Conservation (phyloP, 495 filamentous ascomycete species). For the Trichoderma erinaceum region DNA sequence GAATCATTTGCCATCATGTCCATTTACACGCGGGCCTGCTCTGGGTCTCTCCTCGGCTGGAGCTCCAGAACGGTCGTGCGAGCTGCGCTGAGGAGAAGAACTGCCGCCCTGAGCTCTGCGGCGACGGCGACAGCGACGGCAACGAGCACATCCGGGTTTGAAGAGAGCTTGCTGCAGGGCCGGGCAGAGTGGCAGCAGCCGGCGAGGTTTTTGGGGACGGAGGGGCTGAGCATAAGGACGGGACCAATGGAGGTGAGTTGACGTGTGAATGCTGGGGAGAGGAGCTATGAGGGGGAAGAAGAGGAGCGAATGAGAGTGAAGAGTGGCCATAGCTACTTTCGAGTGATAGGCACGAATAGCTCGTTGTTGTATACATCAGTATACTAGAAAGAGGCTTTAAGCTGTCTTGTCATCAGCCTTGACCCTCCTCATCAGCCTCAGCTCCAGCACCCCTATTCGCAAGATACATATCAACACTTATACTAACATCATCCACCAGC, state of each 20-base stretch:
- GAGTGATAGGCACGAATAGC: not conserved
- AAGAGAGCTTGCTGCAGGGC: not conserved
- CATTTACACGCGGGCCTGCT: not conserved
- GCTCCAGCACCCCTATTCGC: not conserved
- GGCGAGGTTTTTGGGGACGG: not conserved
- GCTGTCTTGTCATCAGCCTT: too few species aligned
- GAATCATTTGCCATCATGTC: not conserved
- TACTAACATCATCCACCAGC: slow-evolving; percentile 39
- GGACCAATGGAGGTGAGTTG: slow-evolving; percentile 29
- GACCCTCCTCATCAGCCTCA: not conserved
- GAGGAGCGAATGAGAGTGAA: not conserved
- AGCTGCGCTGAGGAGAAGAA: not conserved
- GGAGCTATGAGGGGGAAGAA: not conserved
- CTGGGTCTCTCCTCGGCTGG: not conserved
- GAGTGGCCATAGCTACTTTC: not conserved
- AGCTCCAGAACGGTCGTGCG: not conserved
- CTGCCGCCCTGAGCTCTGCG: not conserved
- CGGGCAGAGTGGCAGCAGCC: not conserved
- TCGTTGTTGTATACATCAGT: too few species aligned
- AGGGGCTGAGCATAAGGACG: slow-evolving; percentile 24
- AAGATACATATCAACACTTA: not conserved
- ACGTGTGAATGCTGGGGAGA: not conserved
- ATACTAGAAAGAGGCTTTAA: too few species aligned
- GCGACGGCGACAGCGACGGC: not conserved
- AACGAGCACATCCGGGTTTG: not conserved